Percentiles rank a stretch among this genome's conserved stretches.
Conservation (phyloP, 176 grass and related monocot species). For the Eleusine coracana region DNA sequence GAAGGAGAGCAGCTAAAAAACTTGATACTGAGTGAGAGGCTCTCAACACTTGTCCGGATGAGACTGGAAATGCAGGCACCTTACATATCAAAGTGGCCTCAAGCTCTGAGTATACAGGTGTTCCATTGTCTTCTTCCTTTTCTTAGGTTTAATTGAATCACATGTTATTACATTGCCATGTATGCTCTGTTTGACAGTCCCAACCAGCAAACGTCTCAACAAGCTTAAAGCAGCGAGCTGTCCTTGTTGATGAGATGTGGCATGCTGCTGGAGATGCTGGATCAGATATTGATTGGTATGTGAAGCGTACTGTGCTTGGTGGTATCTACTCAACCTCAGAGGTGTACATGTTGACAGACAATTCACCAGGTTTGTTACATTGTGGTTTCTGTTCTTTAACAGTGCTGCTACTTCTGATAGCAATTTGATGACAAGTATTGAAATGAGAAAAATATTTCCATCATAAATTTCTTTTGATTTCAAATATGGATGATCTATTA, state of each 20-base stretch:
- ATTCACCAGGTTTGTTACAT: constrained; percentile 71
- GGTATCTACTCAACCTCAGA: constrained; percentile 98
- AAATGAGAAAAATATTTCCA: neutral
- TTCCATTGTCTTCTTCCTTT: constrained; percentile 22
- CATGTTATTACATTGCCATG: neutral
- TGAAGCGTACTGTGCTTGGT: constrained; percentile 86
- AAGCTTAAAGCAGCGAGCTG: constrained; percentile 92
- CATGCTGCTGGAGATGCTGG: constrained; percentile 83
- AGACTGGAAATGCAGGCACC: constrained; percentile 90
- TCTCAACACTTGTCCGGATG: constrained; percentile 74
- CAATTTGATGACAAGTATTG: neutral
- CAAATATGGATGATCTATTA: neutral
- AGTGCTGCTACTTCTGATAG: neutral
- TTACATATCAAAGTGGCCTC: constrained; percentile 96
- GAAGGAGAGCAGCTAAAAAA: constrained; percentile 74
- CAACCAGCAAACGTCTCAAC: constrained; percentile 83
- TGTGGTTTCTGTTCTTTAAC: neutral
- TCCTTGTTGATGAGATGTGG: constrained; percentile 95
- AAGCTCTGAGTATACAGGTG: constrained; percentile 96
- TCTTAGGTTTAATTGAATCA: constrained; percentile 17
- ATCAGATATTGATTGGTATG: constrained; percentile 95
- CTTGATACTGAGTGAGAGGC: constrained; percentile 71
- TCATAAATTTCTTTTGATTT: neutral
- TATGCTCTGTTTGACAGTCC: constrained; percentile 58
- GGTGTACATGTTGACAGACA: constrained; percentile 96